A percentile compares a stretch with the other conserved stretches of the same genome.
These are phyloP conservation scores for Emydomyces testavorans DNA, from an alignment of 2,329 filamentous ascomycete genomes.

Conservation along the genomic window DNA sequence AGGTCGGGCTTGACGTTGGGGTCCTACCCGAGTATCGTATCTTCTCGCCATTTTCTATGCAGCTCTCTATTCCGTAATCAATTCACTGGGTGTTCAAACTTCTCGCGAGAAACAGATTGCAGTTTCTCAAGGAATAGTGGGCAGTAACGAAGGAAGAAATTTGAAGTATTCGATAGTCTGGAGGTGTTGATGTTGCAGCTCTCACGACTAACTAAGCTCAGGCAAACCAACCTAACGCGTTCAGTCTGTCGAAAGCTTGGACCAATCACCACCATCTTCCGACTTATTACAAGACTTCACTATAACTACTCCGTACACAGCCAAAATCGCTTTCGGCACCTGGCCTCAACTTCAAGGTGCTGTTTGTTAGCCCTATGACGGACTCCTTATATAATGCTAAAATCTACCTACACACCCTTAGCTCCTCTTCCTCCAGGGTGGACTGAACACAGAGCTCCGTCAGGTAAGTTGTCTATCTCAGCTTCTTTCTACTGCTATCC, in stretches of 20 bases:
- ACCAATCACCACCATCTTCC: constrained; percentile 10
- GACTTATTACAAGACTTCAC: background rate
- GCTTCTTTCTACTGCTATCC: background rate
- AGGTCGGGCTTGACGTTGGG: constrained; percentile 20
- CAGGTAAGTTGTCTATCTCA: constrained; percentile 39
- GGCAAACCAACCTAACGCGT: constrained; percentile 19
- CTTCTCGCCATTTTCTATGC: constrained; percentile 67
- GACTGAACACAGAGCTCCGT: constrained; percentile 87
- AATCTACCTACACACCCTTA: constrained; percentile 60
- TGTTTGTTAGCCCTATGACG: background rate
- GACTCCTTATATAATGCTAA: constrained; percentile 48
- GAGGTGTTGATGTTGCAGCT: constrained; percentile 10
- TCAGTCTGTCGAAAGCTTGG: constrained; percentile 14
- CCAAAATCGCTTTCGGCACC: background rate
- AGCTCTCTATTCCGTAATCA: background rate
- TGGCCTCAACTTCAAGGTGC: background rate
- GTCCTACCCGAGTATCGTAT: constrained; percentile 82
- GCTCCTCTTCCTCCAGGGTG: constrained; percentile 65
- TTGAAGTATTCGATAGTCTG: background rate
- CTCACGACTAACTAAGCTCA: constrained; percentile 13
- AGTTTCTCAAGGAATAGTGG: background rate
- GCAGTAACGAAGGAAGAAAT: background rate
- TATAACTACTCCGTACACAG: too few relatives aligned
- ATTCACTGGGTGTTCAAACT: background rate
- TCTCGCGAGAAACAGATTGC: background rate